Evolutionary conservation across 352 stramenopile genomes (phyloP).

Genomic region (Phytophthora rubi): DNA sequence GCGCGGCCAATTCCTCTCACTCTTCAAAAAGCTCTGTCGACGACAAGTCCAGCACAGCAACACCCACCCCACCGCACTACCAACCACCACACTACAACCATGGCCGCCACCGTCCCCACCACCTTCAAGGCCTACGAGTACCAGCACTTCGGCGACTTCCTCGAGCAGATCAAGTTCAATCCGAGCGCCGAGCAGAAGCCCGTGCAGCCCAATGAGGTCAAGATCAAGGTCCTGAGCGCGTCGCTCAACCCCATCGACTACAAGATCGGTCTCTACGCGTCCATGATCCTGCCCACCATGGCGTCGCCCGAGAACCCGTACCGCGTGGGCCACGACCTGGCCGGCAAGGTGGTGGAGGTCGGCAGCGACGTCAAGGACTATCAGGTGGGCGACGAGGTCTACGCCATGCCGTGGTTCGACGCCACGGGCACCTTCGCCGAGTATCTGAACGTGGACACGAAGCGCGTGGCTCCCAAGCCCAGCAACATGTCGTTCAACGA

Average conservation of each 20-base stretch:
- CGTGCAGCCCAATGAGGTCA: constrained; percentile 33
- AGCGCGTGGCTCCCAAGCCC: no score
- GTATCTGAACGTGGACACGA: constrained; percentile 27
- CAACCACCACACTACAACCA: constrained; percentile 10
- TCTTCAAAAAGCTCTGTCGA: constrained; percentile 17
- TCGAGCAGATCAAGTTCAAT: constrained; percentile 39
- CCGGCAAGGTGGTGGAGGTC: constrained; percentile 38
- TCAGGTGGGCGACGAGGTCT: constrained; percentile 41
- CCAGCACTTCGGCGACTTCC: constrained; percentile 36
- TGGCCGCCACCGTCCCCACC: constrained; percentile 14
- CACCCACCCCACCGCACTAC: not conserved
- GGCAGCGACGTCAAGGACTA: constrained; percentile 36
- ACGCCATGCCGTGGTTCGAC: constrained; percentile 27
- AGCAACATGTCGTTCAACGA: no score
- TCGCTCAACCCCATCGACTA: constrained; percentile 44
- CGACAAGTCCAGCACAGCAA: constrained; percentile 13
- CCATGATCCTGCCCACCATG: constrained; percentile 17
- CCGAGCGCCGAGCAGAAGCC: constrained; percentile 16
- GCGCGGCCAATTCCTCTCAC: constrained; percentile 6
- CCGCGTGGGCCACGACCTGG: constrained; percentile 28
- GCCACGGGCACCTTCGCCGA: constrained; percentile 36
- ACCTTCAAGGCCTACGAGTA: constrained; percentile 43
- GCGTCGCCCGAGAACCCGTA: constrained; percentile 17
- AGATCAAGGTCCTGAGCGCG: constrained; percentile 41
- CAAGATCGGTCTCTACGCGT: constrained; percentile 19